Percentiles rank a stretch among this genome's conserved stretches.
These are phyloP conservation scores for Boletus albobrunnescens DNA, from an alignment of 1,284 basidiomycete genomes.

Conservation along the genomic window DNA sequence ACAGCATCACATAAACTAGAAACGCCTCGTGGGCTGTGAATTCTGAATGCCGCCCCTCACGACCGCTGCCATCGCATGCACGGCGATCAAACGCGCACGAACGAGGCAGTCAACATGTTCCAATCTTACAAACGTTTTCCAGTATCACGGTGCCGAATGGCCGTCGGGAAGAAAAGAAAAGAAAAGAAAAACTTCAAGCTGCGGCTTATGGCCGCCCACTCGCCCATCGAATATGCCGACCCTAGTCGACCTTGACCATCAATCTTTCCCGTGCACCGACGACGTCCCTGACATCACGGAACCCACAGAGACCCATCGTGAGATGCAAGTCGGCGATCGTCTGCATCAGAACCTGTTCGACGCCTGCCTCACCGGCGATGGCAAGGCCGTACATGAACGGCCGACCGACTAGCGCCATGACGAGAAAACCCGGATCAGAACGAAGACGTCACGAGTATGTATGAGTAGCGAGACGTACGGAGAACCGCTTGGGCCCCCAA, in stretches of 20 bases:
- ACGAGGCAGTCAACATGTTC: no score
- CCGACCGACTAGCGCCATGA: constrained; percentile 38
- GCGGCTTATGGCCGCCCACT: neutral
- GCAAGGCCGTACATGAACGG: constrained; percentile 52
- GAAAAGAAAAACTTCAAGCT: no score
- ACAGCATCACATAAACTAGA: no score
- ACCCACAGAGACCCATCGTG: constrained; percentile 45
- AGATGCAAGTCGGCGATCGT: constrained; percentile 56
- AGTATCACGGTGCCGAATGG: no score
- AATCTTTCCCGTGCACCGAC: constrained; percentile 32
- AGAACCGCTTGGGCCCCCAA: constrained; percentile 64
- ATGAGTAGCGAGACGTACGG: constrained; percentile 39
- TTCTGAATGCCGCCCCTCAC: no score
- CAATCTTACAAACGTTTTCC: no score
- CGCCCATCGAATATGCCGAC: no score
- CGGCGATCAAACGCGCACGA: no score
- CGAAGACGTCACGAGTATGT: no score
- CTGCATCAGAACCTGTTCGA: constrained; percentile 48
- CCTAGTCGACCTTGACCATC: constrained; percentile 18
- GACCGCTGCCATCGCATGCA: no score
- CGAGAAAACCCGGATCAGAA: neutral
- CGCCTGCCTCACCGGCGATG: constrained; percentile 50
- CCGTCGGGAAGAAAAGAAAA: no score
- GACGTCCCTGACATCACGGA: constrained; percentile 38
- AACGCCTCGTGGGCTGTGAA: no score